Percentiles rank a stretch among this genome's conserved stretches.
Evolutionary conservation across 176 grass and related monocot genomes (phyloP).

Genomic region (Cenchrus purpureus): DNA sequence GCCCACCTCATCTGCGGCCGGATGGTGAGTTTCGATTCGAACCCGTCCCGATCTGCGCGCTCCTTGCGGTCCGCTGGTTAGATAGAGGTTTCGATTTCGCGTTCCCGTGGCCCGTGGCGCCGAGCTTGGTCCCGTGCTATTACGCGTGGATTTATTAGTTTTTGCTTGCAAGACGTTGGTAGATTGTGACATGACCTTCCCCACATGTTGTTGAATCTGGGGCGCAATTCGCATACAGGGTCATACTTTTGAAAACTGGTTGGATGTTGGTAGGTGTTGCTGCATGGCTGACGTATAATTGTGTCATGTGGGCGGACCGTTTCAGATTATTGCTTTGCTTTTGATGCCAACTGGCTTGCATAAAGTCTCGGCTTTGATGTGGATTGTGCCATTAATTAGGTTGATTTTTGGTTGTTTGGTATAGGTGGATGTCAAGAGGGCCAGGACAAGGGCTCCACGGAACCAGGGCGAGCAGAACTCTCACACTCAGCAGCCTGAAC

Average conservation of each 20-base stretch:
- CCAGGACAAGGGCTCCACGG: constrained; percentile 52
- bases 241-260: background rate
- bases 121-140: background rate
- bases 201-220: background rate
- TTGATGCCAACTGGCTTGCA: background rate
- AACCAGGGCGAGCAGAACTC: constrained; percentile 31
- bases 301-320: background rate
- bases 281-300: background rate
- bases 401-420: background rate
- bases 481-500: constrained; percentile 42
- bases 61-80: background rate
- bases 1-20: constrained; percentile 60
- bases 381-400: background rate
- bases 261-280: background rate
- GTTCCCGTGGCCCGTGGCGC: background rate
- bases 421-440: constrained; percentile 79
- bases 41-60: constrained; percentile 18
- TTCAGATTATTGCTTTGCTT: background rate
- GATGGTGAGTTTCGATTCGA: constrained; percentile 41
- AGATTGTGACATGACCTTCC: background rate
- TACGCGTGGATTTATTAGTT: background rate
- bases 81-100: background rate
- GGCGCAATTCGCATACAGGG: background rate
- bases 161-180: background rate
- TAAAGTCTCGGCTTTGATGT: background rate